Percentiles rank a stretch among this genome's conserved stretches.
These are phyloP conservation scores for Clarireedia homoeocarpa DNA, from an alignment of 2,329 filamentous ascomycete genomes.

Conservation along the genomic window DNA sequence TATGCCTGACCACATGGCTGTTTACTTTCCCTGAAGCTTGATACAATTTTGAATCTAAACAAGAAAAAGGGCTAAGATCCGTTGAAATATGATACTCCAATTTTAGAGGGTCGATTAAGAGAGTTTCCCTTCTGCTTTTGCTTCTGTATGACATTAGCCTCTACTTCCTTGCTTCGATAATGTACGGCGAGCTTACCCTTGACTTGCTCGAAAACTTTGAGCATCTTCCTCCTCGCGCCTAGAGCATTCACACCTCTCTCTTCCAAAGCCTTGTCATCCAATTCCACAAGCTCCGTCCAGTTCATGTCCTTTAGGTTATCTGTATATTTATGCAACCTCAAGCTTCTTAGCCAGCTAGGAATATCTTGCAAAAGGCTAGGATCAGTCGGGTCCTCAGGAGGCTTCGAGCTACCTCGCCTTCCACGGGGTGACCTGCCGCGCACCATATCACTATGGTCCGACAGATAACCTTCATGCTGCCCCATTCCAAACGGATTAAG, in stretches of 20 bases:
- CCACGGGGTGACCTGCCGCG: slow-evolving; percentile 89
- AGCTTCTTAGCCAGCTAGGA: slow-evolving; percentile 87
- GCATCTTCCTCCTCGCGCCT: slow-evolving; percentile 91
- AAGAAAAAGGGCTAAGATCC: neutral
- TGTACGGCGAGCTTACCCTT: slow-evolving; percentile 45
- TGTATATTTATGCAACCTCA: slow-evolving; percentile 96
- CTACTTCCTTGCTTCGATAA: slow-evolving; percentile 6
- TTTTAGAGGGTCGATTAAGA: slow-evolving; percentile 27
- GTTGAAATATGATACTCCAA: neutral
- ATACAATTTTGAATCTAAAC: neutral
- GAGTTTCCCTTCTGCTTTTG: slow-evolving; percentile 66
- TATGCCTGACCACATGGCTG: neutral
- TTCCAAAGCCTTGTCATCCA: slow-evolving; percentile 90
- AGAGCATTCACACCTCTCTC: slow-evolving; percentile 90
- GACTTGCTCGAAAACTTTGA: slow-evolving; percentile 98
- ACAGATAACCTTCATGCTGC: slow-evolving; percentile 77
- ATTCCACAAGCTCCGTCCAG: slow-evolving; percentile 85
- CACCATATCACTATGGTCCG: slow-evolving; percentile 85
- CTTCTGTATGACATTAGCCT: slow-evolving; percentile 44
- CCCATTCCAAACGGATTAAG: slow-evolving; percentile 64
- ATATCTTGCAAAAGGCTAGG: slow-evolving; percentile 86
- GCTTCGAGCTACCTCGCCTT: slow-evolving; percentile 89
- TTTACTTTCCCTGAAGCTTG: neutral
- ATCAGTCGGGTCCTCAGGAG: slow-evolving; percentile 94
- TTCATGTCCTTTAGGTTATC: slow-evolving; percentile 96